These are phyloP conservation scores for Eimeria sp. DNA, from an alignment of 169 alveolate genomes.

Conservation along the genomic window DNA sequence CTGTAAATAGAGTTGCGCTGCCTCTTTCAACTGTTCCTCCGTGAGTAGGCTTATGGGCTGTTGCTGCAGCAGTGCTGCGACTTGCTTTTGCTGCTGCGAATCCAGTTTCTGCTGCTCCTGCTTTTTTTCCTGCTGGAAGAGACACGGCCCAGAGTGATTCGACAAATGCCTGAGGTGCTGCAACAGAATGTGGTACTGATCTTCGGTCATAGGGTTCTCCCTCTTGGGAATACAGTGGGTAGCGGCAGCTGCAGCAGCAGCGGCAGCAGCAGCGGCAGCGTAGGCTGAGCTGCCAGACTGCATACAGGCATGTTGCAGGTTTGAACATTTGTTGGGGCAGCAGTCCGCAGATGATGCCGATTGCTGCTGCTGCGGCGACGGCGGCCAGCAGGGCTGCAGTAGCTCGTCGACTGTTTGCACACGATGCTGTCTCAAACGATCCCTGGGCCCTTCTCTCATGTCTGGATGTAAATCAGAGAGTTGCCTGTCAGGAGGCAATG, in stretches of 20 bases:
- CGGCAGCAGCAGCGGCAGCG: neutral
- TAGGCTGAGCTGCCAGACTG: neutral
- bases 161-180: slow-evolving; percentile 34
- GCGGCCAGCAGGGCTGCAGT: neutral
- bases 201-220: slow-evolving; percentile 34
- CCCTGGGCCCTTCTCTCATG: neutral
- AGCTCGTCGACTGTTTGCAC: neutral
- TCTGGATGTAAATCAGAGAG: neutral
- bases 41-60: slow-evolving; percentile 25
- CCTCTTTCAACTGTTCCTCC: slow-evolving; percentile 52
- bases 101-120: neutral
- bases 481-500: neutral
- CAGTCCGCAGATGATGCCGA: too few relatives aligned
- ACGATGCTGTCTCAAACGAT: neutral
- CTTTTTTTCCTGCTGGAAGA: neutral
- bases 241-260: slow-evolving; percentile 2
- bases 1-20: slow-evolving; percentile 47
- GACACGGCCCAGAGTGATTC: slow-evolving; percentile 11
- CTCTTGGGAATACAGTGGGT: slow-evolving; percentile 9
- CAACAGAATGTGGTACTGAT: neutral
- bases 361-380: slow-evolving; percentile 19
- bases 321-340: neutral
- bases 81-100: neutral
- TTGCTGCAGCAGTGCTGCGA: slow-evolving; percentile 15
- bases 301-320: neutral